phyloP scores from a whole-genome alignment of 2,329 filamentous ascomycete species.

The Colletotrichum simmondsii region DNA sequence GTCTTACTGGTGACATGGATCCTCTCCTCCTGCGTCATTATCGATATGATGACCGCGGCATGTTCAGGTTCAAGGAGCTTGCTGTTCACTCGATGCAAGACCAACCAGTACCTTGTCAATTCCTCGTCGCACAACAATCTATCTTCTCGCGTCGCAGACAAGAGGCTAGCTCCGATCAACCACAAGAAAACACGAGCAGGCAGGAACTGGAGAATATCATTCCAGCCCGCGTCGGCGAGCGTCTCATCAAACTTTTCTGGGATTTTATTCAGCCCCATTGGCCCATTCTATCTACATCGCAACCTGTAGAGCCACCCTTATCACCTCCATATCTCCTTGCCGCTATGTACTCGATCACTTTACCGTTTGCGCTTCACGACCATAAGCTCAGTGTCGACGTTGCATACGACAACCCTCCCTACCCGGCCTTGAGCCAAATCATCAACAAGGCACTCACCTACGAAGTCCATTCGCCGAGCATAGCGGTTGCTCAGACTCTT shows the following conservation, averaged over 20 bases:
- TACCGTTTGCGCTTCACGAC: constrained; percentile 37
- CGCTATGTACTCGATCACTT: constrained; percentile 35
- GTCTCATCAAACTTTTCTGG: constrained; percentile 1
- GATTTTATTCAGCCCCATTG: constrained; percentile 8
- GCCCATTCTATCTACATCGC: not conserved
- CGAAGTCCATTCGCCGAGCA: constrained; percentile 35
- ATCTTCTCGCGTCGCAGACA: constrained; percentile 33
- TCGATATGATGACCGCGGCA: constrained; percentile 25
- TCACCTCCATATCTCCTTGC: constrained; percentile 24
- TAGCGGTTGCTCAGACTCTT: constrained; percentile 20
- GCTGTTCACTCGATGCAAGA: constrained; percentile 35
- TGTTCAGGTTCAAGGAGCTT: constrained; percentile 38
- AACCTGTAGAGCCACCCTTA: not conserved
- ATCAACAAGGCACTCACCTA: constrained; percentile 29
- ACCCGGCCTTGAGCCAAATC: constrained; percentile 29
- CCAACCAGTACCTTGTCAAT: constrained; percentile 28
- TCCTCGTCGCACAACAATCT: constrained; percentile 30
- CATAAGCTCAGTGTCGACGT: constrained; percentile 38
- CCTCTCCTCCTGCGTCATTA: constrained; percentile 34
- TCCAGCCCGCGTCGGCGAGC: not conserved
- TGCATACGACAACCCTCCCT: constrained; percentile 37
- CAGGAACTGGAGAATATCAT: not conserved
- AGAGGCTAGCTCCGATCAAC: constrained; percentile 19
- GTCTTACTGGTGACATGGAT: constrained; percentile 36
- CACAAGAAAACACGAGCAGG: not conserved